A percentile compares a stretch with the other conserved stretches of the same genome.
phyloP scores from a whole-genome alignment of 495 filamentous ascomycete genomes.

The Aspergillus sclerotiicarbonarius region DNA sequence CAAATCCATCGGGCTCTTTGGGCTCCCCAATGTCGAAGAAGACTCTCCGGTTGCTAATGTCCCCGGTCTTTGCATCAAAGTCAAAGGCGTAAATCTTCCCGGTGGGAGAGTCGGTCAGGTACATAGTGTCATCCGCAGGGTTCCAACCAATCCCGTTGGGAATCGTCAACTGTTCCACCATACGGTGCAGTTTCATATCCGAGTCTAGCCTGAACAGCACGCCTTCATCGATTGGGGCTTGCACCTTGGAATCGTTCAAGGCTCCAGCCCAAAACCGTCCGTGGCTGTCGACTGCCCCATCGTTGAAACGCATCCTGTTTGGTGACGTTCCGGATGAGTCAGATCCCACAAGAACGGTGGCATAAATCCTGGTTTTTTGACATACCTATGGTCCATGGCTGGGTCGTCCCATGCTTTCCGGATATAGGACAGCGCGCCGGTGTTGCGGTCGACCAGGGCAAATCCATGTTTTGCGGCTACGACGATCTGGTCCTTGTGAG shows the following conservation, averaged over 20 bases:
- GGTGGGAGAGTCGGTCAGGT: slow-evolving; percentile 77
- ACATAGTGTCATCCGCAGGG: slow-evolving; percentile 70
- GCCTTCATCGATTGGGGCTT: slow-evolving; percentile 41
- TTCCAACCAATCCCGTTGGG: slow-evolving; percentile 84
- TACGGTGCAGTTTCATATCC: slow-evolving; percentile 56
- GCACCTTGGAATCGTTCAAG: slow-evolving; percentile 70
- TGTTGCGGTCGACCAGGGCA: slow-evolving; percentile 67
- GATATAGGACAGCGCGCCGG: slow-evolving; percentile 61
- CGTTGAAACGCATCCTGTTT: slow-evolving; percentile 65
- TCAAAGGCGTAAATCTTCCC: slow-evolving; percentile 71
- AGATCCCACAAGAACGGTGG: slow-evolving; percentile 8
- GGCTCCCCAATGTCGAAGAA: slow-evolving; percentile 37
- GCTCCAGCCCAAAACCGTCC: slow-evolving; percentile 87
- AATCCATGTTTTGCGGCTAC: slow-evolving; percentile 81
- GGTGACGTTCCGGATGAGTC: slow-evolving; percentile 13
- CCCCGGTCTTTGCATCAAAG: slow-evolving; percentile 62
- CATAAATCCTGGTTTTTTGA: background rate
- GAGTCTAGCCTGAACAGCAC: slow-evolving; percentile 64
- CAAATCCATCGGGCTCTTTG: slow-evolving; percentile 71
- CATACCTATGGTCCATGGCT: slow-evolving; percentile 47
- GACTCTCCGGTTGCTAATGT: slow-evolving; percentile 62
- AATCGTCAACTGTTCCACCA: slow-evolving; percentile 67
- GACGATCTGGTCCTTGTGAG: slow-evolving; percentile 59
- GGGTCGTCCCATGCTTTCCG: slow-evolving; percentile 54
- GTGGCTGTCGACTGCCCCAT: slow-evolving; percentile 75